A percentile compares a stretch with the other conserved stretches of the same genome.
These are phyloP conservation scores for Coniochaeta ligniaria DNA, from an alignment of 2,329 filamentous ascomycete genomes.

Conservation along the genomic window DNA sequence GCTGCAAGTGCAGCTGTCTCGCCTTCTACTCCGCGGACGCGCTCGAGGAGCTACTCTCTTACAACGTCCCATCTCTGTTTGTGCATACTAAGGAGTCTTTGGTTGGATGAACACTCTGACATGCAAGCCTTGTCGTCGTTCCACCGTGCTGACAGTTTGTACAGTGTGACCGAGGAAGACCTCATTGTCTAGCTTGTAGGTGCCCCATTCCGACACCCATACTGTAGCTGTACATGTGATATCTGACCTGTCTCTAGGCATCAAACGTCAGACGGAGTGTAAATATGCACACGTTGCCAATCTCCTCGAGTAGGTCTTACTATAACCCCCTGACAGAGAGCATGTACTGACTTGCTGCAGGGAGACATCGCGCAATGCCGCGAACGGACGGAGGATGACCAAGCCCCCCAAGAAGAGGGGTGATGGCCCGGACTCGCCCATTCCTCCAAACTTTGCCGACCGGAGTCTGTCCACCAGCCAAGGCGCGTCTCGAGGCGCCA, in stretches of 20 bases:
- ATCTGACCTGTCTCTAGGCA: constrained; percentile 39
- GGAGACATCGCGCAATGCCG: constrained; percentile 48
- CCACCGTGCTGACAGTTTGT: constrained; percentile 2
- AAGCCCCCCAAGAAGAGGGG: constrained; percentile 49
- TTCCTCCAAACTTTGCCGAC: constrained; percentile 48
- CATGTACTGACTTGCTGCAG: constrained; percentile 24
- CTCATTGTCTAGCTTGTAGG: constrained; percentile 60
- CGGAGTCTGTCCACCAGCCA: constrained; percentile 38
- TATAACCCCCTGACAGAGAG: neutral
- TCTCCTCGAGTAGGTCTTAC: constrained; percentile 57
- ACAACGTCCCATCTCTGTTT: neutral
- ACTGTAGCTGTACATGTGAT: neutral
- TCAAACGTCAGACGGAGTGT: constrained; percentile 71
- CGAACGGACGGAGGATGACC: constrained; percentile 48
- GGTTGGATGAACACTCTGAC: neutral
- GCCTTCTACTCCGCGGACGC: too few species aligned
- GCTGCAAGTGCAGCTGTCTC: constrained; percentile 1
- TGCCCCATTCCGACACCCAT: constrained; percentile 6
- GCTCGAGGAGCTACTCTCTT: neutral
- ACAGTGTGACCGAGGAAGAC: constrained; percentile 68
- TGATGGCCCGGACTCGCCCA: constrained; percentile 28
- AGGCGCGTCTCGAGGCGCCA: constrained; percentile 40
- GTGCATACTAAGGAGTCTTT: neutral
- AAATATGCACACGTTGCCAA: constrained; percentile 72
- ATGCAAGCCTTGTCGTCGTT: neutral